Percentiles rank a stretch among this genome's conserved stretches.
phyloP scores from a whole-genome alignment of 2,329 filamentous ascomycete species.

The Arthrobotrys sphaeroides region DNA sequence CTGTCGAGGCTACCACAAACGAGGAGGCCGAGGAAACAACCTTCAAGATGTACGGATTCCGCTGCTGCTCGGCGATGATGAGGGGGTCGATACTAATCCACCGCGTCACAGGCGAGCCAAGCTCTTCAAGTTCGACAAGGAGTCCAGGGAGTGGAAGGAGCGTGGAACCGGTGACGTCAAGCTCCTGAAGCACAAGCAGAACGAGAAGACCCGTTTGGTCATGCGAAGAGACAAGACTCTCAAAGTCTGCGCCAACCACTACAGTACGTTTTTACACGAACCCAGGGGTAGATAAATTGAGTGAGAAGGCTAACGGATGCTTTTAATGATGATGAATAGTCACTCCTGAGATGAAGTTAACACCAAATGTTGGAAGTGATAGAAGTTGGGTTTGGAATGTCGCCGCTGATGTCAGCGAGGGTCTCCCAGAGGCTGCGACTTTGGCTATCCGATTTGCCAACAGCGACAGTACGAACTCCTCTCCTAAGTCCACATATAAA shows the following conservation, averaged over 20 bases:
- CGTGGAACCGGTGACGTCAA: slow-evolving; percentile 95
- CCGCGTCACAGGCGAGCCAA: slow-evolving; percentile 75
- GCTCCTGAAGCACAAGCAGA: slow-evolving; percentile 98
- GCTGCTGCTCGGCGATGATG: not conserved
- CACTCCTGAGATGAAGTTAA: slow-evolving; percentile 98
- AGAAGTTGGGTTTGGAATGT: slow-evolving; percentile 99
- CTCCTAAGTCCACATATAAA: not conserved
- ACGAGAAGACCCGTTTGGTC: slow-evolving; percentile 94
- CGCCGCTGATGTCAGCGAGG: slow-evolving; percentile 96
- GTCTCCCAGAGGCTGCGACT: slow-evolving; percentile 93
- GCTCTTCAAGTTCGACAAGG: slow-evolving; percentile 96
- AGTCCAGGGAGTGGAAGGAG: slow-evolving; percentile 97
- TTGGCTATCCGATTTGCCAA: slow-evolving; percentile 98
- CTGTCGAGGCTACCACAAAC: slow-evolving; percentile 96
- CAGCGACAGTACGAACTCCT: slow-evolving; percentile 79
- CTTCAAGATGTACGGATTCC: slow-evolving; percentile 81
- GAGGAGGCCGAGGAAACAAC: slow-evolving; percentile 96
- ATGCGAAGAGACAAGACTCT: slow-evolving; percentile 99
- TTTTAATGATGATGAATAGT: slow-evolving; percentile 68
- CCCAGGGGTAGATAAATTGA: not conserved
- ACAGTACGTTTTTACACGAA: slow-evolving; percentile 74
- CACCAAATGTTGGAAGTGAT: slow-evolving; percentile 96
- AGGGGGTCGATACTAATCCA: slow-evolving; percentile 2
- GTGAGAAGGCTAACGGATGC: not conserved
- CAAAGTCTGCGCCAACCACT: slow-evolving; percentile 99